phyloP scores from a whole-genome alignment of 768 basidiomycete species.

The Russula olivacea region DNA sequence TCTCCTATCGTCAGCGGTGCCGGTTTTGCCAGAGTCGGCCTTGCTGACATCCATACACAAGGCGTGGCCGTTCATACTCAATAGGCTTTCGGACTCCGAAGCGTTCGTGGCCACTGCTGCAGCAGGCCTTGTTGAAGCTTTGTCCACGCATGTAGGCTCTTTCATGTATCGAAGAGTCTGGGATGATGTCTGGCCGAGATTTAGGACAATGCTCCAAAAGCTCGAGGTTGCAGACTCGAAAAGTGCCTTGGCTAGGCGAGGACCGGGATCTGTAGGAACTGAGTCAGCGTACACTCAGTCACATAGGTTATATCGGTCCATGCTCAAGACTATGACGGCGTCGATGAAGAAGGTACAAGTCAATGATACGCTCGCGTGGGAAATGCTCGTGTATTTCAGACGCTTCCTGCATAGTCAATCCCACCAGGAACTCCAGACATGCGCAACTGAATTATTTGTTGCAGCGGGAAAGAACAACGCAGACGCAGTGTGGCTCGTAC shows the following conservation, averaged over 20 bases:
- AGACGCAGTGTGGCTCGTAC: constrained; percentile 80
- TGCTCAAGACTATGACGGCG: constrained; percentile 67
- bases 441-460: constrained; percentile 58
- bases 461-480: constrained; percentile 56
- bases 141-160: constrained; percentile 65
- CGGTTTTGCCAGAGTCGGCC: constrained; percentile 63
- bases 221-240: constrained; percentile 59
- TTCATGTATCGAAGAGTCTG: constrained; percentile 84
- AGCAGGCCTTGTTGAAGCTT: constrained; percentile 61
- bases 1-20: constrained; percentile 66
- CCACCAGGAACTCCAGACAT: constrained; percentile 68
- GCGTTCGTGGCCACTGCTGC: constrained; percentile 77
- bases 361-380: constrained; percentile 72
- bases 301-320: constrained; percentile 71
- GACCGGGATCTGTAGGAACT: constrained; percentile 46
- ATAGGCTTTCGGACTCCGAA: constrained; percentile 68
- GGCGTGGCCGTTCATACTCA: constrained; percentile 93
- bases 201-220: constrained; percentile 51
- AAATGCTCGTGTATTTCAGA: constrained; percentile 67
- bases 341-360: constrained; percentile 61
- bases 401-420: constrained; percentile 63
- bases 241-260: constrained; percentile 61
- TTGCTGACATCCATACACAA: constrained; percentile 81
- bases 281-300: constrained; percentile 75
- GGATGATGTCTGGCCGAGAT: constrained; percentile 92